Percentiles rank a stretch among this genome's conserved stretches.
Conservation (phyloP, 1,284 basidiomycete species). For the Cryptococcus floricola region DNA sequence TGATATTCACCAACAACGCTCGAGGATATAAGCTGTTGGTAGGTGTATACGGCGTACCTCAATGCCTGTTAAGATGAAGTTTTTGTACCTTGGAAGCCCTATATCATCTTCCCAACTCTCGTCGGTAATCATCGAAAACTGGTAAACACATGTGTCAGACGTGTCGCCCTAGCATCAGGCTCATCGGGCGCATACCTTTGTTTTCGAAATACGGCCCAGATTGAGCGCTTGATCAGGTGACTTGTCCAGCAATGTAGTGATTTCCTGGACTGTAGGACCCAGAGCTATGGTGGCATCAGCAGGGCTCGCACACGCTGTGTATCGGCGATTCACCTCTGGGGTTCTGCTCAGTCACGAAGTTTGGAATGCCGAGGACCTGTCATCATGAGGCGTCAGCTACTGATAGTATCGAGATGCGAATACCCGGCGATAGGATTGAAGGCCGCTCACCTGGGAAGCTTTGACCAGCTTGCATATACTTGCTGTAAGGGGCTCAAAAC, state of each 20-base stretch:
- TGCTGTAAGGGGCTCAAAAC: constrained; percentile 64
- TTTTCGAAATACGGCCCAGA: constrained; percentile 50
- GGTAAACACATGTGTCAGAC: constrained; percentile 52
- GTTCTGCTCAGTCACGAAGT: constrained; percentile 80
- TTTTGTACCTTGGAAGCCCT: constrained; percentile 48
- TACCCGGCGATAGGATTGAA: neutral
- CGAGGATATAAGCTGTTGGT: neutral
- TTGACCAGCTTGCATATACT: constrained; percentile 71
- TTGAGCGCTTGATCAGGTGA: neutral
- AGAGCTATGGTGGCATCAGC: constrained; percentile 6
- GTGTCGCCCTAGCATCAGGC: neutral
- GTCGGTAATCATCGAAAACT: constrained; percentile 78
- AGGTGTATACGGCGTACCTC: constrained; percentile 50
- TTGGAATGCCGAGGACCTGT: constrained; percentile 47
- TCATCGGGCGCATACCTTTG: constrained; percentile 1
- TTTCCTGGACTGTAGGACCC: constrained; percentile 10
- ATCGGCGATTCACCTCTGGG: constrained; percentile 57
- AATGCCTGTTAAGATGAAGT: constrained; percentile 76
- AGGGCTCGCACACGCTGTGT: neutral
- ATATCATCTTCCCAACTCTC: constrained; percentile 54
- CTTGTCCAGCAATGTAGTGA: neutral
- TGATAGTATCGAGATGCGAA: neutral
- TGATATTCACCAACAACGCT: no score
- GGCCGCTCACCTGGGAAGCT: constrained; percentile 61
- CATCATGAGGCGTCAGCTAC: neutral